Conservation (phyloP, 2,329 filamentous ascomycete species). For the Ceratocystis albifundus region DNA sequence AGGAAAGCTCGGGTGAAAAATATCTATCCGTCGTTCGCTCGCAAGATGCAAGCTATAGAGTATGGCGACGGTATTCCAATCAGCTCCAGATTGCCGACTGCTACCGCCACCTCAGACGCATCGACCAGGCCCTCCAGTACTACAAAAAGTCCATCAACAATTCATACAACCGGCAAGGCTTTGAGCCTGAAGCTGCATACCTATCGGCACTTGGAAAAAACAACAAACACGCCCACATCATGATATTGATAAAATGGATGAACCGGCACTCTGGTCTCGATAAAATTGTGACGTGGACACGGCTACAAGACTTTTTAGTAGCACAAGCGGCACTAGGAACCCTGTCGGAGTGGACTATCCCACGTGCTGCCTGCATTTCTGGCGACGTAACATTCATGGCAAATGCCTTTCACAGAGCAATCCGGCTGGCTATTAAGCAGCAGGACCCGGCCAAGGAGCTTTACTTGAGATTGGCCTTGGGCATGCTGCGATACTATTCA, state of each 20-base stretch:
- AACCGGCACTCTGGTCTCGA: slow-evolving; percentile 26
- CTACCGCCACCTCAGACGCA: slow-evolving; percentile 29
- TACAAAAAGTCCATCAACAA: slow-evolving; percentile 32
- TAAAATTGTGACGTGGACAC: slow-evolving; percentile 19
- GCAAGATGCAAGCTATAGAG: slow-evolving; percentile 27
- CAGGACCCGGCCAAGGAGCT: slow-evolving; percentile 32
- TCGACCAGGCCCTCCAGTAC: slow-evolving; percentile 31
- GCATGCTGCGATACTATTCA: slow-evolving; percentile 31
- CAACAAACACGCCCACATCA: slow-evolving; percentile 31
- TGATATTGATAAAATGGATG: slow-evolving; percentile 31
- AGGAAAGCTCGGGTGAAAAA: slow-evolving; percentile 26
- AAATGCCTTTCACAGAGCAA: slow-evolving; percentile 29
- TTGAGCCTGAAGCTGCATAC: slow-evolving; percentile 33
- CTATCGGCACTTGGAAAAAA: slow-evolving; percentile 32
- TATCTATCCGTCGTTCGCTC: slow-evolving; percentile 5
- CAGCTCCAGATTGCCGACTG: slow-evolving; percentile 33
- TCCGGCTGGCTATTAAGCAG: slow-evolving; percentile 29
- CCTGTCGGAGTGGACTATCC: slow-evolving; percentile 33
- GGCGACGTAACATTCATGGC: slow-evolving; percentile 29
- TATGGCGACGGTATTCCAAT: slow-evolving; percentile 35
- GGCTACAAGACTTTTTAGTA: slow-evolving; percentile 32
- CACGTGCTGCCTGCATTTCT: slow-evolving; percentile 32
- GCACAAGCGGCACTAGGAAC: slow-evolving; percentile 29
- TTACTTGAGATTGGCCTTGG: slow-evolving; percentile 33
- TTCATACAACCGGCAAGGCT: slow-evolving; percentile 28